These are phyloP conservation scores for Letharia lupina DNA, from an alignment of 495 filamentous ascomycete genomes.

Conservation along the genomic window DNA sequence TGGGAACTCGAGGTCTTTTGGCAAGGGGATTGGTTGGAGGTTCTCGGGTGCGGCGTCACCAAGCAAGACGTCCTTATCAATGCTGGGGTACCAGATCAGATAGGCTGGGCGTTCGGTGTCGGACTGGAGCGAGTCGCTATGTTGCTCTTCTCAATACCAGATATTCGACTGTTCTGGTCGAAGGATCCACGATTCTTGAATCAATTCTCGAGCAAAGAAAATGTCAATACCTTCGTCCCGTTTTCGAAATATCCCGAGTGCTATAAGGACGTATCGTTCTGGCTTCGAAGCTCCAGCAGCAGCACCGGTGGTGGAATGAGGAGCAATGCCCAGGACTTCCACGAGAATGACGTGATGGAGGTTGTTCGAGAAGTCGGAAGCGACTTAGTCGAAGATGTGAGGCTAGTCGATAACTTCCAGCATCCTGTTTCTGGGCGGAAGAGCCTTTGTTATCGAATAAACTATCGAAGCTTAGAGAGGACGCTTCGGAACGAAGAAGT, in stretches of 20 bases:
- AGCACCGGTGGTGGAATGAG: conserved; percentile 45
- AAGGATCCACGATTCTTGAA: conserved; percentile 67
- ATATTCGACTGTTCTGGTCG: conserved; percentile 98
- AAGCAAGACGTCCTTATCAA: conserved; percentile 70
- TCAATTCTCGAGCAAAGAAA: conserved; percentile 57
- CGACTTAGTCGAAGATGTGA: conserved; percentile 80
- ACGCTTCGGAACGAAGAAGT: conserved; percentile 76
- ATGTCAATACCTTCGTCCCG: conserved; percentile 61
- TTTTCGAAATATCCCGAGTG: conserved; percentile 86
- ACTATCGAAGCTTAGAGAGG: conserved; percentile 80
- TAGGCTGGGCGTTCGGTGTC: conserved; percentile 95
- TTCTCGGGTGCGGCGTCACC: conserved; percentile 87
- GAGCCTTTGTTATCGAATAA: conserved; percentile 87
- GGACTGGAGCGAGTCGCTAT: conserved; percentile 92
- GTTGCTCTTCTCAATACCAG: conserved; percentile 89
- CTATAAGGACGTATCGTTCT: conserved; percentile 90
- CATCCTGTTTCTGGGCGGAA: conserved; percentile 78
- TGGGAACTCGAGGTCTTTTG: conserved; percentile 97
- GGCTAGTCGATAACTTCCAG: conserved; percentile 70
- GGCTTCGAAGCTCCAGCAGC: conserved; percentile 54
- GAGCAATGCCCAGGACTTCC: conserved; percentile 47
- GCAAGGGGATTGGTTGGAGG: conserved; percentile 88
- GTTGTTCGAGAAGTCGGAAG: conserved; percentile 71
- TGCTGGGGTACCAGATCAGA: conserved; percentile 61
- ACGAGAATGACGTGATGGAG: conserved; percentile 98